Base-by-base conservation (phyloP, 148 eudicot genomes). In the Rhododendron ovatum region DNA sequence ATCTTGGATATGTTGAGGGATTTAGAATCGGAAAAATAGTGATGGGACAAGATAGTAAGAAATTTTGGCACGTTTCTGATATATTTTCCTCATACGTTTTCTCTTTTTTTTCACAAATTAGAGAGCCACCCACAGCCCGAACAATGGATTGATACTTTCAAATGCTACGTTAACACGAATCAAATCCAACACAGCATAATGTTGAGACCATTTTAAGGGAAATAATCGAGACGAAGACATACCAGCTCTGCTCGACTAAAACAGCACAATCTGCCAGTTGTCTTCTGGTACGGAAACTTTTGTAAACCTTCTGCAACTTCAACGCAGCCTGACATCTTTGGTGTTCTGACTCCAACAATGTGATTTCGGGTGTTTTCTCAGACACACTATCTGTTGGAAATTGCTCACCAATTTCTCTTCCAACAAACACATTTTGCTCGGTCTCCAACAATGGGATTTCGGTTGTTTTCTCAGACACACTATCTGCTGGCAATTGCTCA, bases 251-350 rank as follows among this genome's bases (percentile, higher is more conserved):
- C 83, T 95, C 98, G 48, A 94, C 94, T 50, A 95, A 93, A 81
- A 95, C 98, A 43, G 98, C 98, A 85, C 98, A 95, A 92, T 94
- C 98, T 35, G 98, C 98, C 78, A 95, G 92, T 63, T 95, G 93
- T 84, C 98, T 86, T 78, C 98, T 83, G 78, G 97, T 95, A 78
- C 98, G 69, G 69, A 93, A 94, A 85, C 98, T 94, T 91, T 94
- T 95, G 85, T 95, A 95, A 35, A 94, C 95, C 84, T 94, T 95
- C 89, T 94, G 98, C 73, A 95, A 87, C 90, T 87, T 92, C 9
- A 93, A 89, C 6, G 98, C 98, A 6, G 98, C 98, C 84, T 47
- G 84, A 87, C 85, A 87, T 75, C 89, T 82, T 63, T 79, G 39
- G 67, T 41, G 41, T 4, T 78, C 86, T 0, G 61, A 51, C 28